Conservation (phyloP, 352 stramenopile species). For the Pythium biforme region DNA sequence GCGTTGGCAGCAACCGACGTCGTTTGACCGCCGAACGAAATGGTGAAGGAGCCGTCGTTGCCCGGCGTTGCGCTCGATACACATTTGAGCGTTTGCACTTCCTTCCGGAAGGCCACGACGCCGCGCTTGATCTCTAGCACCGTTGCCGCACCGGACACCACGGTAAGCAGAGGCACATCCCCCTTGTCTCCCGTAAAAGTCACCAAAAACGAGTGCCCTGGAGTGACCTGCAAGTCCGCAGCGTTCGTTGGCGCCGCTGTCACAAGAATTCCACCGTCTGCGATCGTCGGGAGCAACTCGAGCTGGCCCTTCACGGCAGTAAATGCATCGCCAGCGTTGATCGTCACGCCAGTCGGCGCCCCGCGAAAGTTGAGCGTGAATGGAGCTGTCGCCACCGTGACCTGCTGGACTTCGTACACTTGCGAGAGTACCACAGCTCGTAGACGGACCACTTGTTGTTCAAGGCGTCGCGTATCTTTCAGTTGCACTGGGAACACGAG, state of each 20-base stretch:
- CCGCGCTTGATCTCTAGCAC: slow-evolving; percentile 37
- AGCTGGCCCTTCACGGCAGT: slow-evolving; percentile 53
- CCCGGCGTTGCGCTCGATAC: slow-evolving; percentile 36
- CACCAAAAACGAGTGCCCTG: slow-evolving; percentile 53
- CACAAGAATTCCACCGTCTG: slow-evolving; percentile 70
- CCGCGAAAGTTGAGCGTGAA: slow-evolving; percentile 66
- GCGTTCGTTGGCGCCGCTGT: slow-evolving; percentile 38
- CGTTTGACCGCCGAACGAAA: slow-evolving; percentile 47
- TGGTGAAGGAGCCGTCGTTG: slow-evolving; percentile 45
- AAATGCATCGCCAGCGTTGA: slow-evolving; percentile 44
- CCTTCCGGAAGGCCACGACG: slow-evolving; percentile 48
- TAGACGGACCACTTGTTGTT: slow-evolving; percentile 64
- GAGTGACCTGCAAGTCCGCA: slow-evolving; percentile 28
- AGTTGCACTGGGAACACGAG: slow-evolving; percentile 89
- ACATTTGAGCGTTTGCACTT: slow-evolving; percentile 83
- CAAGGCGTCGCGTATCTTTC: slow-evolving; percentile 80
- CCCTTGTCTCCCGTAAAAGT: slow-evolving; percentile 64
- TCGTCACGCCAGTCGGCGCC: slow-evolving; percentile 33
- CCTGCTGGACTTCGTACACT: slow-evolving; percentile 55
- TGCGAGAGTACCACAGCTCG: slow-evolving; percentile 49
- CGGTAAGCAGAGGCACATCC: slow-evolving; percentile 41
- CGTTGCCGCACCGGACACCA: slow-evolving; percentile 28
- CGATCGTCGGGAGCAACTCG: slow-evolving; percentile 81
- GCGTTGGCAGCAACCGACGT: slow-evolving; percentile 43
- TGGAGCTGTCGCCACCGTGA: slow-evolving; percentile 35